Evolutionary conservation across 805 yeast species (phyloP).

Genomic region (Suhomyces kilbournensis): DNA sequence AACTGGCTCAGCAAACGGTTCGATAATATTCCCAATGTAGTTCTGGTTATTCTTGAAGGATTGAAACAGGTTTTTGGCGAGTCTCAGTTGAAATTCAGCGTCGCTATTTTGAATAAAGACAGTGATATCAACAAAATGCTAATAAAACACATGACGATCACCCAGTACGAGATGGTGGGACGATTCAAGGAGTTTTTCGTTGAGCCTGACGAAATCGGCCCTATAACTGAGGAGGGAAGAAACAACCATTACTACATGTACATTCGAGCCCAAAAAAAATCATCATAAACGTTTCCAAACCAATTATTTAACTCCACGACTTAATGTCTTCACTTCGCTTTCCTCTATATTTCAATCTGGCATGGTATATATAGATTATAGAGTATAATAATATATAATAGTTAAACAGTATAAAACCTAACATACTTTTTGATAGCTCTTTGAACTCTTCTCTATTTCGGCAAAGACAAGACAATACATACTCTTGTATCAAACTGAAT

Average conservation of each 20-base stretch:
- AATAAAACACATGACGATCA: conserved; percentile 25
- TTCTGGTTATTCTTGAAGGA: conserved; percentile 20
- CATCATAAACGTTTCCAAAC: too few species aligned
- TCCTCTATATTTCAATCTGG: not conserved
- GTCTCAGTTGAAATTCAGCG: conserved; percentile 28
- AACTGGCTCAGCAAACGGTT: conserved; percentile 7
- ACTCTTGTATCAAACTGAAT: too few species aligned
- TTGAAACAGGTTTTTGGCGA: conserved; percentile 30
- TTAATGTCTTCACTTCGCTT: not conserved
- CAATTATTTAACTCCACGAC: not conserved
- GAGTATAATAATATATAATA: not conserved
- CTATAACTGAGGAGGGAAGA: conserved; percentile 5
- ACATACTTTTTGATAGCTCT: too few species aligned
- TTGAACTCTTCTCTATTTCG: too few species aligned
- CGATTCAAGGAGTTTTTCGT: conserved; percentile 26
- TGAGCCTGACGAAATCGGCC: conserved; percentile 9
- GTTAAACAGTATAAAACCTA: too few species aligned
- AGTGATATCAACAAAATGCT: conserved; percentile 31
- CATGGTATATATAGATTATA: not conserved
- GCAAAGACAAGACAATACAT: too few species aligned
- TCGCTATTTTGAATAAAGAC: conserved; percentile 26
- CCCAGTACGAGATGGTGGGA: conserved; percentile 33
- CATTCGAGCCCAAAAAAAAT: conserved; percentile 26
- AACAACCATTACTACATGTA: conserved; percentile 22
- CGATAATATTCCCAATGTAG: conserved; percentile 25